Conservation (phyloP, 202 grass and related monocot species). For the Carex sylvatica region DNA sequence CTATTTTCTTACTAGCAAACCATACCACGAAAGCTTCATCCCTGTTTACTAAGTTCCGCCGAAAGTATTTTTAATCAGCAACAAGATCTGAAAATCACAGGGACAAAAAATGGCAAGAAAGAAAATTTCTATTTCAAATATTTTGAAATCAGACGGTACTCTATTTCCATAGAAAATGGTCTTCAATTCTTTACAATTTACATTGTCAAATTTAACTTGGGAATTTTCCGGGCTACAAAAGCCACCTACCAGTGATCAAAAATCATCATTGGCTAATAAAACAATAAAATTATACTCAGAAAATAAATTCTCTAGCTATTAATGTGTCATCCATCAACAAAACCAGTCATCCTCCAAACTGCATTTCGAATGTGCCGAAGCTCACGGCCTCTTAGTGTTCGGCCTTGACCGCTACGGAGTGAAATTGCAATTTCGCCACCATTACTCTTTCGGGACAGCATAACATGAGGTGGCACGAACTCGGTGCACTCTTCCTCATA, state of each 20-base stretch:
- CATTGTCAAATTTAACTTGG: not conserved
- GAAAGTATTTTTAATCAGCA: not conserved
- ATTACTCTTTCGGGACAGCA: constrained; percentile 49
- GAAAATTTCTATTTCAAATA: not conserved
- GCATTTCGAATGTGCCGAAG: constrained; percentile 57
- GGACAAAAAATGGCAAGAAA: not conserved
- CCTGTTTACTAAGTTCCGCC: not conserved
- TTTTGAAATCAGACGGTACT: not conserved
- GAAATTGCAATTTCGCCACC: constrained; percentile 21
- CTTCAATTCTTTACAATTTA: not conserved
- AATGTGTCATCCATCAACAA: constrained; percentile 51
- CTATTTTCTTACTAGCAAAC: not conserved
- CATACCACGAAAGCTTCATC: not conserved
- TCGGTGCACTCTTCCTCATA: constrained; percentile 7
- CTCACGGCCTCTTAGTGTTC: constrained; percentile 86
- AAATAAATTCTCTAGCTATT: not conserved
- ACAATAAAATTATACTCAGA: not conserved
- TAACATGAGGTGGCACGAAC: constrained; percentile 68
- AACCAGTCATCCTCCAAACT: constrained; percentile 87
- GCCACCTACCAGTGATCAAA: not conserved
- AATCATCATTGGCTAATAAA: not conserved
- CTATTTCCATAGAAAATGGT: not conserved
- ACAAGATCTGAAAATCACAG: not conserved
- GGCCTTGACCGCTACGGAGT: constrained; percentile 59
- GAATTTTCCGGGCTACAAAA: not conserved